phyloP scores from a whole-genome alignment of 2,329 filamentous ascomycete species.

The Ramularia collo-cygni region DNA sequence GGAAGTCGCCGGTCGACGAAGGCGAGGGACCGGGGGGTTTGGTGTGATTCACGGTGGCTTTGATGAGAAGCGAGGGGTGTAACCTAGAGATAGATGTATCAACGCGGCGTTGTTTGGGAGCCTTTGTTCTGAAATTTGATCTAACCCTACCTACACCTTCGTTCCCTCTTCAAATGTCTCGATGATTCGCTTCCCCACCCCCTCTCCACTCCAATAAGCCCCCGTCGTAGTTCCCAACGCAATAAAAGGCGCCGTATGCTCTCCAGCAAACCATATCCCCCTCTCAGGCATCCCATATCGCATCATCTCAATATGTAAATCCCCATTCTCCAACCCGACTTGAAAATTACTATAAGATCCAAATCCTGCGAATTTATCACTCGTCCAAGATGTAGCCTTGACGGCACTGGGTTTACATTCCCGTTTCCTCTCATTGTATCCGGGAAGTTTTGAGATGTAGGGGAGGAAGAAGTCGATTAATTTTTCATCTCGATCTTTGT shows the following conservation, averaged over 20 bases:
- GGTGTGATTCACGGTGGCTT: slow-evolving; percentile 19
- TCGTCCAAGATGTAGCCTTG: slow-evolving; percentile 69
- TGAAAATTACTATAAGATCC: slow-evolving; percentile 86
- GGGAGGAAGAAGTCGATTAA: slow-evolving; percentile 65
- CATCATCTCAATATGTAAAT: slow-evolving; percentile 61
- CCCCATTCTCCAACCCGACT: slow-evolving; percentile 61
- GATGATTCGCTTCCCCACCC: slow-evolving; percentile 59
- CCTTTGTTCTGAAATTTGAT: background rate
- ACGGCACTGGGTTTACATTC: slow-evolving; percentile 57
- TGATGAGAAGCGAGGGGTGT: slow-evolving; percentile 13
- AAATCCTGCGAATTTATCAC: slow-evolving; percentile 70
- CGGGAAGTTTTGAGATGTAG: slow-evolving; percentile 68
- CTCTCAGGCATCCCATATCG: slow-evolving; percentile 51
- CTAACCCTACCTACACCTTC: no score
- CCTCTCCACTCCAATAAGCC: slow-evolving; percentile 86
- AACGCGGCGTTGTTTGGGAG: background rate
- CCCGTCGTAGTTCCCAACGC: slow-evolving; percentile 83
- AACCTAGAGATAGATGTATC: background rate
- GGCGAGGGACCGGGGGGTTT: slow-evolving; percentile 15
- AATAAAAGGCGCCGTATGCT: slow-evolving; percentile 86
- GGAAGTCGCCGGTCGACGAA: slow-evolving; percentile 31
- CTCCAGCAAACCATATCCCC: slow-evolving; percentile 78
- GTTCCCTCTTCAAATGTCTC: slow-evolving; percentile 44
- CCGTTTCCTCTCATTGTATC: slow-evolving; percentile 37
- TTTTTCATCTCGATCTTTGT: slow-evolving; percentile 36